phyloP scores from a whole-genome alignment of 371 early-diverging fungal genomes.

The Syncephalastrum sp. region DNA sequence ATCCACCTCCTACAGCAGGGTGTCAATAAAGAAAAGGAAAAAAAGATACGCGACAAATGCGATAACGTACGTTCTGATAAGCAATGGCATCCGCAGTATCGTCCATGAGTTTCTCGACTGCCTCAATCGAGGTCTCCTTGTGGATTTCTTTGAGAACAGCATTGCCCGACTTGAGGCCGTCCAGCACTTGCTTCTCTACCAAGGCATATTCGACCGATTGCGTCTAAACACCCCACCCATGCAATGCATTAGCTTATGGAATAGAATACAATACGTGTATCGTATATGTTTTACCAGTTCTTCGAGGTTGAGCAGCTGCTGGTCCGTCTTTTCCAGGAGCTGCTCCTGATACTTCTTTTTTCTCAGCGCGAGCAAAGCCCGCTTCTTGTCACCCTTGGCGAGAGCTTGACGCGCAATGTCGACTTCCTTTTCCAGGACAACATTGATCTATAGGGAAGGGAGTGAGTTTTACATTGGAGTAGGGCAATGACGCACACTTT shows the following conservation, averaged over 20 bases:
- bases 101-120: conserved; percentile 90
- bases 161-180: conserved; percentile 83
- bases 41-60: neutral
- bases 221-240: conserved; percentile 47
- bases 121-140: conserved; percentile 90
- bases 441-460: conserved; percentile 50
- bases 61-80: conserved; percentile 77
- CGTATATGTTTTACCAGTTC: conserved; percentile 61
- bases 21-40: conserved; percentile 11
- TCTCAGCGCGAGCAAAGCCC: conserved; percentile 86
- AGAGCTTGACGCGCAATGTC: conserved; percentile 65
- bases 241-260: too few relatives aligned
- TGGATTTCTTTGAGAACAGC: conserved; percentile 84
- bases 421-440: conserved; percentile 64
- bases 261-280: neutral
- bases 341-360: conserved; percentile 95
- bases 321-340: conserved; percentile 77
- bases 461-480: neutral
- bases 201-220: conserved; percentile 88
- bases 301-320: conserved; percentile 87
- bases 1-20: conserved; percentile 69
- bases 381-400: conserved; percentile 70
- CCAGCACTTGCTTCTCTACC: conserved; percentile 87
- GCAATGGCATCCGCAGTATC: conserved; percentile 95
- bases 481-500: conserved; percentile 23